Evolutionary conservation across 1,284 basidiomycete species (phyloP), one percentile per base, ranked within the genome.

Genomic region (Cryptococcus jaspeensis): DNA sequence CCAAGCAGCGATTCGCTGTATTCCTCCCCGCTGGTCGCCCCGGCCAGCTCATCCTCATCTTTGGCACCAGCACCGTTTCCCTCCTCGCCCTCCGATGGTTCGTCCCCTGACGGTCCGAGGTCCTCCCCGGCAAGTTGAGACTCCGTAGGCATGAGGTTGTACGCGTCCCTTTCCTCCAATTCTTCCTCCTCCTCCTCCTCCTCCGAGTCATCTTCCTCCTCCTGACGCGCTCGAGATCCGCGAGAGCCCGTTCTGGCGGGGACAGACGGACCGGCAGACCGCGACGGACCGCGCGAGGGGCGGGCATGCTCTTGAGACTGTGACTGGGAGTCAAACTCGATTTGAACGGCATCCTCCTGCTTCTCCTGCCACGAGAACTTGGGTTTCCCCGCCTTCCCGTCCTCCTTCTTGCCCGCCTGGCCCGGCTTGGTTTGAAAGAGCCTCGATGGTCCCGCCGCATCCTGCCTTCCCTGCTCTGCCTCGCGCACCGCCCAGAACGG

Each of bases 151-250:
- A 57, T n/a, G 16, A 57, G 28, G 28, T 32, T 32, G 9, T 32
- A 5, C 28, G 28, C 28, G 28, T 5, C 4, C 4, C 4, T 32
- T 32, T 32, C 28, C 9, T 9, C 28, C 28, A n/a, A n/a, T 28
- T 35, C 47, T 35, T 22, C 47, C 25, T 6, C 25, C 7, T 55
- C 48, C 20, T 54, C 28, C 12, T 59, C 38, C 16, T 45, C 36
- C 15, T 54, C 58, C n/a, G 49, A 41, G 15, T 45, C 48, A 13
- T 55, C 41, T 4, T 56, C 51, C 15, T 44, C 44, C 20, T 53
- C 20, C 13, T 60, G 38, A 20, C 9, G 23, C n/a, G 18, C 18
- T 38, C 9, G 23, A 16, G 18, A 16, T 11, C 6, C 38, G 9
- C 16, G 8, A 23, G 7, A n/a, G 6, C 7, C 35, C 8, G 20